Evolutionary conservation across 108 stramenopile genomes (phyloP).

Genomic region (Pseudonitzschia delicatissima): DNA sequence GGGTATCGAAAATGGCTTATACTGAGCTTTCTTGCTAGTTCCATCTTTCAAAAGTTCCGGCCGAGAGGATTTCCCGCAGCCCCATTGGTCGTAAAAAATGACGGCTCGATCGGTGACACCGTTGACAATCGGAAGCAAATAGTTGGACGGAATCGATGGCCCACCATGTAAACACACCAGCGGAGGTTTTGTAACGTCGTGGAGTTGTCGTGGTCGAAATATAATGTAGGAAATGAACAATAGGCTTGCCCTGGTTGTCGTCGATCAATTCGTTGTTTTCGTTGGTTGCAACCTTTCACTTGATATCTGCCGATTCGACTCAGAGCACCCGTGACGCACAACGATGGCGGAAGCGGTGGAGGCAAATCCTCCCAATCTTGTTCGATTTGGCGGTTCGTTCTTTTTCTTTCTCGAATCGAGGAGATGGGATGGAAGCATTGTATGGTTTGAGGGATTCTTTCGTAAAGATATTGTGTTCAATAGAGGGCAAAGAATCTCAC

Average conservation of each 20-base stretch:
- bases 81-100: conserved; percentile 52
- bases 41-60: conserved; percentile 8
- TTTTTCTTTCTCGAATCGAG: conserved; percentile 21
- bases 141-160: conserved; percentile 64
- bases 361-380: conserved; percentile 17
- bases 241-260: neutral
- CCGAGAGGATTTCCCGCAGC: conserved; percentile 44
- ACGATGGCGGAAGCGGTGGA: conserved; percentile 29
- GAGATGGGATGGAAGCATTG: conserved; percentile 25
- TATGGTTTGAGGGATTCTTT: no score
- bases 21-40: neutral
- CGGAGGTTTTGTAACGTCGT: conserved; percentile 24
- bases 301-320: conserved; percentile 25
- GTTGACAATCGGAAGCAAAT: conserved; percentile 55
- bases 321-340: conserved; percentile 47
- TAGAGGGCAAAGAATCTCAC: no score
- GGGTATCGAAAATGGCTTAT: conserved; percentile 27
- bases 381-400: conserved; percentile 21
- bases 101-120: conserved; percentile 47
- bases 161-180: conserved; percentile 70
- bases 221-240: conserved; percentile 31
- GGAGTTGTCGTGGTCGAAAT: conserved; percentile 43
- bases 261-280: neutral
- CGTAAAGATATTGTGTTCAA: no score
- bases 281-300: neutral